Percentiles rank a stretch among this genome's conserved stretches.
These are phyloP conservation scores for Metarhizium robertsii DNA, from an alignment of 2,329 filamentous ascomycete species.

Conservation along the genomic window DNA sequence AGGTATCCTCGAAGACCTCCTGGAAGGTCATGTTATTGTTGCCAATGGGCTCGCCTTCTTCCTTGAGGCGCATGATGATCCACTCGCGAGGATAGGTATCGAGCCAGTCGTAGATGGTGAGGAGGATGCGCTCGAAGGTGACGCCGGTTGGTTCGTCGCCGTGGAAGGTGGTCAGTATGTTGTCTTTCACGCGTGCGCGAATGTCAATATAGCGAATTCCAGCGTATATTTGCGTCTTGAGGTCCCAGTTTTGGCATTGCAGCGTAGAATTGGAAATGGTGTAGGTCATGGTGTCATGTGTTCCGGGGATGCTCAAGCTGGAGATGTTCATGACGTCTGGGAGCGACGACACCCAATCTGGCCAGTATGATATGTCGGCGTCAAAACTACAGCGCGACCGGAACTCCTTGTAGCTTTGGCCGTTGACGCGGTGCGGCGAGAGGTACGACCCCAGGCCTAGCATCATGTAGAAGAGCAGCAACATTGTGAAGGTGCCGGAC, in stretches of 20 bases:
- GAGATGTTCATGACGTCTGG: slow-evolving; percentile 31
- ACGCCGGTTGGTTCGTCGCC: slow-evolving; percentile 34
- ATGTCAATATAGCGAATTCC: slow-evolving; percentile 43
- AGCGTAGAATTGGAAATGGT: slow-evolving; percentile 23
- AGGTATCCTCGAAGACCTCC: slow-evolving; percentile 33
- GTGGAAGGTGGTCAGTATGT: slow-evolving; percentile 38
- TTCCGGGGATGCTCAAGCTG: slow-evolving; percentile 39
- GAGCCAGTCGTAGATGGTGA: slow-evolving; percentile 35
- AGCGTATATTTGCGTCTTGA: slow-evolving; percentile 33
- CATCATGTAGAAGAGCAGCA: slow-evolving; percentile 10
- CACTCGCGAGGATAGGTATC: slow-evolving; percentile 33
- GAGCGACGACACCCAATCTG: slow-evolving; percentile 34
- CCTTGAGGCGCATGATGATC: slow-evolving; percentile 41
- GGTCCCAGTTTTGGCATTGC: slow-evolving; percentile 39
- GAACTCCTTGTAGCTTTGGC: slow-evolving; percentile 18
- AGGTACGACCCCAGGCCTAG: slow-evolving; percentile 10
- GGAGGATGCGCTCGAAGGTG: slow-evolving; percentile 32
- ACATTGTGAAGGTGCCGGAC: neutral
- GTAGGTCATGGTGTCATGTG: slow-evolving; percentile 45
- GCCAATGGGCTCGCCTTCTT: slow-evolving; percentile 32
- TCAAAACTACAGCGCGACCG: slow-evolving; percentile 32
- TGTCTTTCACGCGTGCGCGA: slow-evolving; percentile 32
- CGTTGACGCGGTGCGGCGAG: slow-evolving; percentile 17
- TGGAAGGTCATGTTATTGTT: slow-evolving; percentile 31
- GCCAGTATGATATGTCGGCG: slow-evolving; percentile 20